Conservation (phyloP, 495 filamentous ascomycete genomes). For the Amorphotheca resinae region DNA sequence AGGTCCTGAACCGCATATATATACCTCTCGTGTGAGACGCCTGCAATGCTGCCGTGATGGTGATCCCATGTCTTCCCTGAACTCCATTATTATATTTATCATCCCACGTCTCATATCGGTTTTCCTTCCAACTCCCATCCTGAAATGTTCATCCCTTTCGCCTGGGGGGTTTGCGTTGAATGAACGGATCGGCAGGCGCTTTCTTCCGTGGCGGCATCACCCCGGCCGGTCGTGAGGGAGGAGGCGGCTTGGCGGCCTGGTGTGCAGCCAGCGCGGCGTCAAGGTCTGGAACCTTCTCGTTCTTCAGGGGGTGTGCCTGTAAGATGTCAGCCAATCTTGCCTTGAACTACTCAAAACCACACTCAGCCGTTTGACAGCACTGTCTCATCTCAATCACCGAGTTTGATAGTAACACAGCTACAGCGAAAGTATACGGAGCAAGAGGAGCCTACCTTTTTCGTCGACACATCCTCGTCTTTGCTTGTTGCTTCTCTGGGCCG, state of each 20-base stretch:
- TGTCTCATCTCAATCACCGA: too few relatives aligned
- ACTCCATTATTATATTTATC: too few relatives aligned
- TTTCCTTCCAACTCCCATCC: too few relatives aligned
- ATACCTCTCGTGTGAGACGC: too few relatives aligned
- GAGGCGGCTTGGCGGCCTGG: constrained; percentile 22
- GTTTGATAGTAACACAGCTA: too few relatives aligned
- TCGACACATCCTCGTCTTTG: constrained; percentile 15
- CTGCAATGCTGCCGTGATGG: too few relatives aligned
- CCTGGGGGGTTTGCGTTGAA: constrained; percentile 26
- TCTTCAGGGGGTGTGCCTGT: constrained; percentile 15
- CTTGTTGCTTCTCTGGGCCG: constrained; percentile 19
- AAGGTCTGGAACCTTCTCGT: constrained; percentile 15
- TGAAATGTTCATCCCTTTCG: too few relatives aligned
- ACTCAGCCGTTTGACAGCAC: too few relatives aligned
- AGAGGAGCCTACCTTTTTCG: constrained; percentile 23
- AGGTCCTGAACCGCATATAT: too few relatives aligned
- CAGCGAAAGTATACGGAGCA: background rate
- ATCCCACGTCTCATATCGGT: too few relatives aligned
- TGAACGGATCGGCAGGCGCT: constrained; percentile 29
- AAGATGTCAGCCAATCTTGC: constrained; percentile 8
- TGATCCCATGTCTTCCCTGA: too few relatives aligned
- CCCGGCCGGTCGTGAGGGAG: constrained; percentile 16
- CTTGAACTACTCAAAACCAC: too few relatives aligned
- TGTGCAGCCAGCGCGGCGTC: constrained; percentile 16
- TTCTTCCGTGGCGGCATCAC: constrained; percentile 24